Conservation (phyloP, 768 basidiomycete species). For the Cystofilobasidium bisporidii region DNA sequence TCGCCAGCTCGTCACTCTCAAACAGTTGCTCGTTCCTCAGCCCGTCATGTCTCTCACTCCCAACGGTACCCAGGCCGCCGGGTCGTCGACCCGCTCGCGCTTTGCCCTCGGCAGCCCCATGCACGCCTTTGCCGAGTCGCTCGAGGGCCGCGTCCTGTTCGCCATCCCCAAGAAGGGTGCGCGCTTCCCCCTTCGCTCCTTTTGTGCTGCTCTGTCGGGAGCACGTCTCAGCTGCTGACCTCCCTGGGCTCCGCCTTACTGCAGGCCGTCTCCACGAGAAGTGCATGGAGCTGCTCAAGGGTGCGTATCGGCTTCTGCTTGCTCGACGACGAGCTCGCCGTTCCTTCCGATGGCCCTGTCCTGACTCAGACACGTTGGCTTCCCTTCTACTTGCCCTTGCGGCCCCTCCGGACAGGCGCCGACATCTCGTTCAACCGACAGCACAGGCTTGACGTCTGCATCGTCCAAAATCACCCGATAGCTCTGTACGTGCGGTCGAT, state of each 20-base stretch:
- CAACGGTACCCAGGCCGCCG: neutral
- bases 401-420: slow-evolving; percentile 62
- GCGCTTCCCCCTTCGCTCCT: neutral
- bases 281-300: slow-evolving; percentile 71
- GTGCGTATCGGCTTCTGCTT: slow-evolving; percentile 43
- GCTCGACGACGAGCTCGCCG: neutral
- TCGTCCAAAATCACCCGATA: slow-evolving; percentile 87
- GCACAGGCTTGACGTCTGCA: slow-evolving; percentile 78
- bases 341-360: too few species aligned
- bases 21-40: too few species aligned
- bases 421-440: slow-evolving; percentile 89
- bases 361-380: neutral
- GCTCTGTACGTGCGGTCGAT: slow-evolving; percentile 81
- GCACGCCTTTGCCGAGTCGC: slow-evolving; percentile 58
- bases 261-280: slow-evolving; percentile 82
- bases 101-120: slow-evolving; percentile 34
- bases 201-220: too few species aligned
- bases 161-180: slow-evolving; percentile 96
- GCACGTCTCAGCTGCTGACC: too few species aligned
- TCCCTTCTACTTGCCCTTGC: neutral
- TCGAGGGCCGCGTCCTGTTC: slow-evolving; percentile 79
- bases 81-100: neutral
- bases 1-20: too few species aligned
- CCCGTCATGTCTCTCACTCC: slow-evolving; percentile 1
- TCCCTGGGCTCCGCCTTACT: neutral